Evolutionary conservation across 2,329 filamentous ascomycete genomes (phyloP).

Genomic region (Falciphora oryzae): DNA sequence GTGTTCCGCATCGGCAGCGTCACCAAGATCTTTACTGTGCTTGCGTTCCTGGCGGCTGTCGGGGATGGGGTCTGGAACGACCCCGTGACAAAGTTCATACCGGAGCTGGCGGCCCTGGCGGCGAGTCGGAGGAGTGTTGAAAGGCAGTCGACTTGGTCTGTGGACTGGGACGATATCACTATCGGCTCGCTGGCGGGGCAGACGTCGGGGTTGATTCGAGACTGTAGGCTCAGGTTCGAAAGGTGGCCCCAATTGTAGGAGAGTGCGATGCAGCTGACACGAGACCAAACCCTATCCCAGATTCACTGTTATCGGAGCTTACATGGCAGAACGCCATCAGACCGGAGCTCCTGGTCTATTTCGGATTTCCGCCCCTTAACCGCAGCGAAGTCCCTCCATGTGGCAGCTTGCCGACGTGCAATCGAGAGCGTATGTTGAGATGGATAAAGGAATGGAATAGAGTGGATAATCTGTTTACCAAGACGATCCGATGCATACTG

Average conservation of each 20-base stretch:
- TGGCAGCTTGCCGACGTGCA: conserved; percentile 25
- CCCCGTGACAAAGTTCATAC: conserved; percentile 22
- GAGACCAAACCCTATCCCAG: conserved; percentile 9
- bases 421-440: conserved; percentile 17
- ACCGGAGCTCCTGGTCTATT: conserved; percentile 13
- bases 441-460: background rate
- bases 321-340: conserved; percentile 16
- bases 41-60: conserved; percentile 19
- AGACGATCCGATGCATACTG: background rate
- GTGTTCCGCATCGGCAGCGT: conserved; percentile 30
- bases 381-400: conserved; percentile 24
- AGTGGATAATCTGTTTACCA: background rate
- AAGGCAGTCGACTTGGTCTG: conserved; percentile 8
- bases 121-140: background rate
- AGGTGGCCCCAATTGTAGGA: background rate
- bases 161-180: conserved; percentile 14
- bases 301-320: conserved; percentile 21
- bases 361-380: conserved; percentile 25
- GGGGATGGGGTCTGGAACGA: conserved; percentile 19
- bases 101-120: conserved; percentile 18
- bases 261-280: background rate
- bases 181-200: conserved; percentile 19
- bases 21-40: conserved; percentile 28
- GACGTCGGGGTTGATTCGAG: conserved; percentile 27
- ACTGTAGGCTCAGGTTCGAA: conserved; percentile 22